Conservation (phyloP, 129 eudicot genomes). For the Mikania micrantha region DNA sequence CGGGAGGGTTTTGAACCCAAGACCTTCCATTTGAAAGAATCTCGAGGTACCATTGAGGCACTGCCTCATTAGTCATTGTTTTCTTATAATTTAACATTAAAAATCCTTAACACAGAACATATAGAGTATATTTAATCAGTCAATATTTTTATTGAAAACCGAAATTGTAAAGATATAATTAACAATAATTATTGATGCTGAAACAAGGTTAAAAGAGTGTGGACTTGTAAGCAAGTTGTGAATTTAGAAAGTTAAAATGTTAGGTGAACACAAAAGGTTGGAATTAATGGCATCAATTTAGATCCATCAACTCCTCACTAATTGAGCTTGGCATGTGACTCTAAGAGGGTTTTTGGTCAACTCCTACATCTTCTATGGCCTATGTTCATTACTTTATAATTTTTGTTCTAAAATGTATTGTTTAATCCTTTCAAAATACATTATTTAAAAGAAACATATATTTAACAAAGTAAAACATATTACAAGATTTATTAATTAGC, state of each 20-base stretch:
- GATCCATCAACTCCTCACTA: constrained; percentile 16
- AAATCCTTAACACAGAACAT: too few relatives aligned
- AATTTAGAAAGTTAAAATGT: not conserved
- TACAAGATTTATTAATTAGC: too few relatives aligned
- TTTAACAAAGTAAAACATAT: too few relatives aligned
- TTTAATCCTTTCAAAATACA: not conserved
- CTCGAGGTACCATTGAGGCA: too few relatives aligned
- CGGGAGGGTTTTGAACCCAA: too few relatives aligned
- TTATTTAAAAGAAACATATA: not conserved
- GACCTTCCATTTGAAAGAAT: too few relatives aligned
- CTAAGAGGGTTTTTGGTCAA: constrained; percentile 19
- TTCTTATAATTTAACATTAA: not conserved
- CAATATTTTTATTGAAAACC: too few relatives aligned
- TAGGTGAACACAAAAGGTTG: not conserved
- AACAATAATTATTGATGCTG: not conserved
- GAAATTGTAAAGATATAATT: too few relatives aligned
- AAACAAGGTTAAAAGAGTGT: not conserved
- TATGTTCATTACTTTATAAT: not conserved
- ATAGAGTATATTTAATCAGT: too few relatives aligned
- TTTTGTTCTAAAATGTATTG: not conserved
- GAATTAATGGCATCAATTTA: constrained; percentile 13
- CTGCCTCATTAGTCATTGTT: too few relatives aligned
- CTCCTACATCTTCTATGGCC: constrained; percentile 5
- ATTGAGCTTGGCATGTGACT: constrained; percentile 21
- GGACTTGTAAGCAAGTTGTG: constrained; percentile 12